Percentiles rank a stretch among this genome's conserved stretches.
These are phyloP conservation scores for Heliosperma pusillum DNA, from an alignment of 148 eudicot species.

Conservation along the genomic window DNA sequence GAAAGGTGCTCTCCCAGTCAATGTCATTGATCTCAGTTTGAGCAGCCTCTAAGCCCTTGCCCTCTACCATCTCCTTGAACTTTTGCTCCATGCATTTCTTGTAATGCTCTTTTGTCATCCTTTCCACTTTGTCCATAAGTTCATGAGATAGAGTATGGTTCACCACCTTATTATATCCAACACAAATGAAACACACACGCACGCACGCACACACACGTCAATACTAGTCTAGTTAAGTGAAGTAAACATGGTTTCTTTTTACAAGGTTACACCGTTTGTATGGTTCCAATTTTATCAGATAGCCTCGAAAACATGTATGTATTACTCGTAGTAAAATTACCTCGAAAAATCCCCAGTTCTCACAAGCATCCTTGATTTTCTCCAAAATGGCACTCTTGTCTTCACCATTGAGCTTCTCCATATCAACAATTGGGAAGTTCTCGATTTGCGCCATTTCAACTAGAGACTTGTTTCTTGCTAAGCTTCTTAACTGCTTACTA, in stretches of 20 bases:
- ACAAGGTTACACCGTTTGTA: not conserved
- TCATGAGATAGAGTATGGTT: conserved; percentile 52
- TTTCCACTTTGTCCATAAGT: conserved; percentile 61
- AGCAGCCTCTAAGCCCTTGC: conserved; percentile 61
- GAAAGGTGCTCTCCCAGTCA: conserved; percentile 95
- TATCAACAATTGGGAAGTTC: conserved; percentile 54
- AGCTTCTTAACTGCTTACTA: conserved; percentile 10
- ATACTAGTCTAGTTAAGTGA: not conserved
- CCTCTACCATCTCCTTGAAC: conserved; percentile 77
- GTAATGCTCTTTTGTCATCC: conserved; percentile 64
- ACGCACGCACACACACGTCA: not conserved
- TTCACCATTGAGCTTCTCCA: conserved; percentile 55
- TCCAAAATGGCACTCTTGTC: conserved; percentile 46
- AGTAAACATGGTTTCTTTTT: not conserved
- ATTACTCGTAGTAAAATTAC: conserved; percentile 21
- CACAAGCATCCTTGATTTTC: conserved; percentile 59
- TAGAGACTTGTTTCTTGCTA: not conserved
- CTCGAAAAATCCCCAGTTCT: conserved; percentile 77
- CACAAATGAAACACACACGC: not conserved
- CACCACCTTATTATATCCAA: conserved; percentile 33
- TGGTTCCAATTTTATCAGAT: not conserved
- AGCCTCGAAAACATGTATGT: not conserved
- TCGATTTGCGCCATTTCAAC: conserved; percentile 37
- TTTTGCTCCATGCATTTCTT: conserved; percentile 55
- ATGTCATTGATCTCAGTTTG: conserved; percentile 57